Evolutionary conservation across 75 land plant species (phyloP).

Genomic region (Sequoia sempervirens): DNA sequence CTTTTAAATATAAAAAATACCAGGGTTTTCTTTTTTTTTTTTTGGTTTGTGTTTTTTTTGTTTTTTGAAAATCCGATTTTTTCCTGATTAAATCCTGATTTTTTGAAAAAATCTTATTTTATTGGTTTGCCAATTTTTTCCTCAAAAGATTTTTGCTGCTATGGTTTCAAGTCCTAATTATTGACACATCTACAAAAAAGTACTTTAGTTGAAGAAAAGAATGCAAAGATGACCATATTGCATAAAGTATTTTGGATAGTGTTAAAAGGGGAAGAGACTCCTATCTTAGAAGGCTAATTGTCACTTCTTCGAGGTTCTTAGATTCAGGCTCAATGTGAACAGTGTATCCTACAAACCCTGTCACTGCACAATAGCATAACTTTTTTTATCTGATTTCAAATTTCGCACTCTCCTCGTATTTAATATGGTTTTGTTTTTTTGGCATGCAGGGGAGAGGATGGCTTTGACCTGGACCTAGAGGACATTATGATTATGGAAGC

Average conservation of each 20-base stretch:
- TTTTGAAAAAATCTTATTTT: no score
- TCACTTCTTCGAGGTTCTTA: neutral
- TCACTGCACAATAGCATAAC: neutral
- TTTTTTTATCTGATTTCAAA: neutral
- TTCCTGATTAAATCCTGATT: no score
- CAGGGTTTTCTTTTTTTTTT: no score
- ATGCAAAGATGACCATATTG: neutral
- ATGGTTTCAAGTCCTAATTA: no score
- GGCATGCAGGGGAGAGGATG: conserved; percentile 62
- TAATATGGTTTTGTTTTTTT: neutral
- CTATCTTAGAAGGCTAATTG: neutral
- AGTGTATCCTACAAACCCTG: neutral
- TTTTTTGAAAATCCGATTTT: no score
- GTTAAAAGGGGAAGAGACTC: neutral
- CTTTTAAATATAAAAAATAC: no score
- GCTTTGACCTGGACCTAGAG: conserved; percentile 79
- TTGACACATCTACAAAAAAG: no score
- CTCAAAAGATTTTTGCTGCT: no score
- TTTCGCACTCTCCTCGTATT: neutral
- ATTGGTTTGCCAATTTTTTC: no score
- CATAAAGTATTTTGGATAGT: no score
- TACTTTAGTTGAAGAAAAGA: no score
- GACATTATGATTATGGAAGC: conserved; percentile 96
- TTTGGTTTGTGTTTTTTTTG: no score
- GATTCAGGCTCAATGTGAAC: neutral